Base-by-base conservation (phyloP, 495 filamentous ascomycete genomes). In the Penicillium crystallinum region DNA sequence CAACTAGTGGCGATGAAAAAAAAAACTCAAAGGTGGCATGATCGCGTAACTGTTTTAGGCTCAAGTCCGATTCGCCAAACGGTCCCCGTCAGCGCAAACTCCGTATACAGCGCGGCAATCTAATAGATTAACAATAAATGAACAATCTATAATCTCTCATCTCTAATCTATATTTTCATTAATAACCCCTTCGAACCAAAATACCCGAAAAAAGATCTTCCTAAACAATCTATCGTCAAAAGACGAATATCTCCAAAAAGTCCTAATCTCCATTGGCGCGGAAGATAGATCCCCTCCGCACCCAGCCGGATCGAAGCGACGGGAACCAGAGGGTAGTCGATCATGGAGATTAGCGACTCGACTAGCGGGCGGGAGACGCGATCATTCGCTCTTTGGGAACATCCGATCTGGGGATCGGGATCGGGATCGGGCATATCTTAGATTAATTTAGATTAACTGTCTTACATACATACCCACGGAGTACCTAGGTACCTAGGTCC, bases 321-420 rank as follows among this genome's bases (percentile, higher is more conserved):
- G 36, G 23, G 35, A 31, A 25, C 38, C 4, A 48, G 9, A 39
- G 3, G 18, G 17, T 11, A 39, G 22, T 19, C 31, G 36, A 35
- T 50, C 47, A 22, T 33, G 11, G 9, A 31, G 6, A 12, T 30
- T 15, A 10, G 11, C 38, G 18, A 42, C 15, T 15, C 6, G 10
- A 50, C 48, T 42, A 50, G 48, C 21, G 48, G 37, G 38, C 12
- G 36, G 33, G 29, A 10, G 27, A 18, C 14, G 21, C 37, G 37
- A 35, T 50, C 18, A 50, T 50, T 50, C 48, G 48, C 38, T 34
- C n/a, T 21, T 14, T 14, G 30, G 30, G 11, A 11, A 34, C 3
- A 50, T 50, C 48, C n/a, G 46, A 48, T 48, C 33, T 48, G 29
- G 14, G 36, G 5, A 18, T 15, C 19, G 21, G 30, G 45, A 50